Conservation (phyloP, 257 asterid species). For the Mentha longifolia region DNA sequence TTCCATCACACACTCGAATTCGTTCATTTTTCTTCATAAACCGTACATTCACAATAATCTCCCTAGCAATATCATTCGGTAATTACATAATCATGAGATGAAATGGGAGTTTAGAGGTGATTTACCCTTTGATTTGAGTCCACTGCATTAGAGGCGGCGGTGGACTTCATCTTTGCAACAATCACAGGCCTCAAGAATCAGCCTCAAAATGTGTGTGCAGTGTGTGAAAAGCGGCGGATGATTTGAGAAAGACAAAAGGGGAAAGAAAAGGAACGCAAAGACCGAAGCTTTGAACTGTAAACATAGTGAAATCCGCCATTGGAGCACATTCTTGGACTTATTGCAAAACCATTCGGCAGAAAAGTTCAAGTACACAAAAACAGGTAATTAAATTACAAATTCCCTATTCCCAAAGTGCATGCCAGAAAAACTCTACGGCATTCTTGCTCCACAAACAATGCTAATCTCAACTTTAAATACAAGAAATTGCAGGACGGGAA, state of each 20-base stretch:
- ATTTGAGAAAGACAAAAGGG: conserved; percentile 33
- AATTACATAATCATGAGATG: neutral
- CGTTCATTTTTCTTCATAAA: neutral
- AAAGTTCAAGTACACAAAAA: conserved; percentile 28
- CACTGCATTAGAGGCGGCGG: conserved; percentile 25
- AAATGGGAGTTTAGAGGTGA: conserved; percentile 22
- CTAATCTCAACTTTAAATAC: conserved; percentile 31
- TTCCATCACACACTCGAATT: conserved; percentile 23
- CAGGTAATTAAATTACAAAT: conserved; percentile 37
- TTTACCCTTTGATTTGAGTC: conserved; percentile 48
- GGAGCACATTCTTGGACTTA: conserved; percentile 41
- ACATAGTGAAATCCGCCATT: conserved; percentile 52
- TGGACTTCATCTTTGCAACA: conserved; percentile 40
- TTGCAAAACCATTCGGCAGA: conserved; percentile 33
- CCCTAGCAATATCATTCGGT: neutral
- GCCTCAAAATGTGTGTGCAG: conserved; percentile 21
- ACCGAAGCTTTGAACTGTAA: conserved; percentile 30
- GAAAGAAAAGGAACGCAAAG: conserved; percentile 17
- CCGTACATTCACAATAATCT: neutral
- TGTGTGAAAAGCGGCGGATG: conserved; percentile 28
- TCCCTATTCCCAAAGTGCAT: conserved; percentile 39
- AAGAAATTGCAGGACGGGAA: neutral
- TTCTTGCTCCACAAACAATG: conserved; percentile 30
- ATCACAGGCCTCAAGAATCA: conserved; percentile 18
- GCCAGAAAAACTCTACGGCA: neutral